phyloP scores from a whole-genome alignment of 2,329 filamentous ascomycete genomes.

The Pseudogymnoascus sp. region DNA sequence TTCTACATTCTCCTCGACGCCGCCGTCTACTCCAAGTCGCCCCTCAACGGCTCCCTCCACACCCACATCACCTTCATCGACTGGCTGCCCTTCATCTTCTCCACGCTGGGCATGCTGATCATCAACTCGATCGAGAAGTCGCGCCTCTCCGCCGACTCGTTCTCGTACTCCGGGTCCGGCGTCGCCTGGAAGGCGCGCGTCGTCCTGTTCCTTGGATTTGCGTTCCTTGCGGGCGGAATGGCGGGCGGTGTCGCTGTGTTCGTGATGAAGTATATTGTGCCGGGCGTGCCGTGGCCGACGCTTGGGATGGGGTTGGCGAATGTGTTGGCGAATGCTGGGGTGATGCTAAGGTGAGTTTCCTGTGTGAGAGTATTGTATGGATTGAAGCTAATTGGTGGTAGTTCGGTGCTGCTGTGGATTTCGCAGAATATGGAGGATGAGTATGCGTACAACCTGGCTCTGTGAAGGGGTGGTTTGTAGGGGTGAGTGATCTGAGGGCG shows the following conservation, averaged over 20 bases:
- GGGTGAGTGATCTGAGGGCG: neutral
- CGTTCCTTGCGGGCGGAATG: constrained; percentile 57
- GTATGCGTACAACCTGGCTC: constrained; percentile 58
- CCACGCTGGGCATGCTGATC: constrained; percentile 59
- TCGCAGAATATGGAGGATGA: constrained; percentile 68
- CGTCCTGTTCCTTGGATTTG: constrained; percentile 60
- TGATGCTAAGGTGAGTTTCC: constrained; percentile 47
- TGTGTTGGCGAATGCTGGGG: constrained; percentile 55
- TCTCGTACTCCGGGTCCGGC: constrained; percentile 52
- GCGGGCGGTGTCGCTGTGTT: constrained; percentile 61
- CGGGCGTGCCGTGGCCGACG: constrained; percentile 49
- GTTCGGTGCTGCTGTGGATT: constrained; percentile 58
- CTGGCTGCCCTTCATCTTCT: constrained; percentile 63
- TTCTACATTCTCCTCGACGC: constrained; percentile 63
- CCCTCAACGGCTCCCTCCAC: constrained; percentile 45
- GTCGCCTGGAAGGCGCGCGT: constrained; percentile 63
- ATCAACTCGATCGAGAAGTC: constrained; percentile 64
- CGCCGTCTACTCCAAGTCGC: constrained; percentile 57
- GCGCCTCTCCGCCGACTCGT: constrained; percentile 54
- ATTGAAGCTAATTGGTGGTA: constrained; percentile 21
- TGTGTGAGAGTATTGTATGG: neutral
- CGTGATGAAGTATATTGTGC: constrained; percentile 56
- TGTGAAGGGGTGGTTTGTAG: constrained; percentile 32
- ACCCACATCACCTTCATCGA: constrained; percentile 59
- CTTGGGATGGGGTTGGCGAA: constrained; percentile 59